Evolutionary conservation across 352 stramenopile genomes (phyloP), one percentile per base, ranked within the genome.

Genomic region (Plasmopara muralis): DNA sequence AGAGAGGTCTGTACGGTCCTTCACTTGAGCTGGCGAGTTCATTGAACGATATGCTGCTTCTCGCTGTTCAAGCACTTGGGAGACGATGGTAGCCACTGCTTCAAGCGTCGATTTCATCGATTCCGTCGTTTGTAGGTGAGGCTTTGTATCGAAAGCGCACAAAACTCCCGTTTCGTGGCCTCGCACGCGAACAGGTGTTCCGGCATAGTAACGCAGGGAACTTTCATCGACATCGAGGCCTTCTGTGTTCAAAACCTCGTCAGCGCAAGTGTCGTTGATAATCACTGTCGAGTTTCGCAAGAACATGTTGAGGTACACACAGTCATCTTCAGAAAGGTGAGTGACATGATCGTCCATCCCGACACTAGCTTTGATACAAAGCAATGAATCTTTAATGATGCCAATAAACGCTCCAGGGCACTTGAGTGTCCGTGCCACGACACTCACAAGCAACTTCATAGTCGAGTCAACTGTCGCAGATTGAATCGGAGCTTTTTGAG

Each of bases 71-170:
- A 91, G 65, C 13, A 91, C 81, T 41, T 91, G 77, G 0, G 77
- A 87, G n/a, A 85, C 81, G 31, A 91, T 91, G 18, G 84, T 87
- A 6, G 77, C 77, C 33, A 91, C 70, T 0, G 77, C 76, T 44
- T 89, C 81, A 14, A 91, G 70, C 6, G 76, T 91, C 37, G 74
- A 86, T 30, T 61, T 71, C 76, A 87, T 87, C 9, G 70, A 57
- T 1, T 72, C 46, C 0, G 72, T 77, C 2, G 77, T 89, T 16
- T 60, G 49, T 8, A 49, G 54, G 42, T 87, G 81, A 2, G 81
- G 63, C 15, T 60, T 45, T 8, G 55, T 72, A 42, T 91, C 81
- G 15, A 91, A 66, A 16, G 77, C 78, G 29, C 74, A 81, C 9
- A 91, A 68, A 6, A 79, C 76, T 12, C 81, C 81, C 16, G 89